These are phyloP conservation scores for Pestalotiopsis sp. DNA, from an alignment of 2,329 filamentous ascomycete species.

Conservation along the genomic window DNA sequence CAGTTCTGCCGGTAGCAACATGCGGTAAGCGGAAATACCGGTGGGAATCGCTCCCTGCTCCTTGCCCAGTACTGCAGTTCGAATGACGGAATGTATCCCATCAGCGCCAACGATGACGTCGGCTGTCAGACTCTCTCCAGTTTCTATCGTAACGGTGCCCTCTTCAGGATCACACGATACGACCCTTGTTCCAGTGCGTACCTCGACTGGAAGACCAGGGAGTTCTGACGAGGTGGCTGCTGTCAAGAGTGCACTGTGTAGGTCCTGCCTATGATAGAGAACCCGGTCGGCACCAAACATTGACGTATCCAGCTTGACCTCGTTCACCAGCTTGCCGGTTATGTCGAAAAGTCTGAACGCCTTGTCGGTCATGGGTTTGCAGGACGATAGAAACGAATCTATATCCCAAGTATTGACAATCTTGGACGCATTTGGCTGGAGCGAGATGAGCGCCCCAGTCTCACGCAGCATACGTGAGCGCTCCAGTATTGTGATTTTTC, in stretches of 20 bases:
- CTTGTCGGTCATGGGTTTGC: conserved; percentile 36
- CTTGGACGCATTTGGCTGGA: conserved; percentile 44
- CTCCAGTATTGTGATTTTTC: conserved; percentile 26
- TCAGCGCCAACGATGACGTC: conserved; percentile 41
- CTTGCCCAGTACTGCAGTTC: conserved; percentile 20
- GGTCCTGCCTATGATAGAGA: conserved; percentile 44
- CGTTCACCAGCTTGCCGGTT: conserved; percentile 27
- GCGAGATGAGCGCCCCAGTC: conserved; percentile 42
- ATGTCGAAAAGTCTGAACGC: conserved; percentile 36
- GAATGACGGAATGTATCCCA: conserved; percentile 30
- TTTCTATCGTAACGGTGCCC: conserved; percentile 35
- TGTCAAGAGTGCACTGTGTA: conserved; percentile 35
- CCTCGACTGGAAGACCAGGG: conserved; percentile 26
- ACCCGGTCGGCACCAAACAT: conserved; percentile 41
- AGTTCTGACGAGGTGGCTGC: conserved; percentile 21
- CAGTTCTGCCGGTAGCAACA: conserved; percentile 28
- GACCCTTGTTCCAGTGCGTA: conserved; percentile 29
- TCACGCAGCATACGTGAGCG: conserved; percentile 34
- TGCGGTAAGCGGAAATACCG: conserved; percentile 41
- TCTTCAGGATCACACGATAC: conserved; percentile 43
- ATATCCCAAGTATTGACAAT: conserved; percentile 36
- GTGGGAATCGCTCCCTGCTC: conserved; percentile 31
- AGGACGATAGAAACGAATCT: conserved; percentile 26
- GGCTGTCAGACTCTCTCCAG: conserved; percentile 30
- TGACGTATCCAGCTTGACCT: conserved; percentile 32